These are phyloP conservation scores for Westerdykella sp. DNA, from an alignment of 2,329 filamentous ascomycete species.

Conservation along the genomic window DNA sequence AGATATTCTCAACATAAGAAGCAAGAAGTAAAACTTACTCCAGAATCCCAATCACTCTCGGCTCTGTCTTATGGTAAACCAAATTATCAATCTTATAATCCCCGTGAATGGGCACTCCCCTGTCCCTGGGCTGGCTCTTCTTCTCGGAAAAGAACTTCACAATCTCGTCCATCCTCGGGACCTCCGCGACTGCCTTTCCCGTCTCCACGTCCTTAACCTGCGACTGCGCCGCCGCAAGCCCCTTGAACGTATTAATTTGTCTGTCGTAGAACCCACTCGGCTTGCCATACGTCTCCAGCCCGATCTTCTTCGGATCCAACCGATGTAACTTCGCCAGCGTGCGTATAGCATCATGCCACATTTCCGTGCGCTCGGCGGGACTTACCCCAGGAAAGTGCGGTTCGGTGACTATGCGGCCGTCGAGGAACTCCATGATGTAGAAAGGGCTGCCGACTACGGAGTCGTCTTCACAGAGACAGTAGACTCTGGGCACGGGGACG, in stretches of 20 bases:
- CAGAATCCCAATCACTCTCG: conserved; percentile 79
- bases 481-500: conserved; percentile 75
- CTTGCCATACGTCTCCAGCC: conserved; percentile 65
- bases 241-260: conserved; percentile 74
- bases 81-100: conserved; percentile 72
- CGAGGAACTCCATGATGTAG: conserved; percentile 91
- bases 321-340: conserved; percentile 77
- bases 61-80: conserved; percentile 72
- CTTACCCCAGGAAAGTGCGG: conserved; percentile 67
- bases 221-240: conserved; percentile 69
- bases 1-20: background rate
- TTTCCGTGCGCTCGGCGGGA: conserved; percentile 58
- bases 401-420: conserved; percentile 84
- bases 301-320: conserved; percentile 58
- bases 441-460: conserved; percentile 76
- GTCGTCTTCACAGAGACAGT: conserved; percentile 75
- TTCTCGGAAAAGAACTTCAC: conserved; percentile 66
- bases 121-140: conserved; percentile 62
- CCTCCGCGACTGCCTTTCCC: conserved; percentile 63
- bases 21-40: conserved; percentile 50
- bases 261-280: conserved; percentile 69
- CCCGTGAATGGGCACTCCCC: conserved; percentile 73
- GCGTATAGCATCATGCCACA: conserved; percentile 77
- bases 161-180: conserved; percentile 73
- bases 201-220: conserved; percentile 69